Base-by-base conservation (phyloP, 1,284 basidiomycete genomes). In the Tylopilus sp. region DNA sequence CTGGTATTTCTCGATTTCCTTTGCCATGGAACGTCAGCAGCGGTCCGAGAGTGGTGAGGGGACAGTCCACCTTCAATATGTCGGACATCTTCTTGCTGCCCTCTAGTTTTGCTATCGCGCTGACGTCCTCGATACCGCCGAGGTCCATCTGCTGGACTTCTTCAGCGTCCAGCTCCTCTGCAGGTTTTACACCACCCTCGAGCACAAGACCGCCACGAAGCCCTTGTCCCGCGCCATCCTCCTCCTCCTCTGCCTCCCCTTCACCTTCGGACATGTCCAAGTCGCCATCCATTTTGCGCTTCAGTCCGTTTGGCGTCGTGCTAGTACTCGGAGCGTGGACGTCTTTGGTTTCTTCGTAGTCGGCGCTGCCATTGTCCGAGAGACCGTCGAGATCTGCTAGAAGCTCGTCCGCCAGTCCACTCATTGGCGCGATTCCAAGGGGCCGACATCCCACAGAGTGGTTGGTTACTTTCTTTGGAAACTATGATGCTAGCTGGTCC, bases 101-200 rank as follows among this genome's bases (percentile, higher is more conserved):
- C 46, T 93, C 83, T n/a, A 99, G 75, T 66, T 89, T 92, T 4
- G 95, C 92, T 42, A 99, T 84, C 57, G 85, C 89, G 48, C 75
- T 73, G 15, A 98, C 90, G 67, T 95, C 91, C 59, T 87, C 86
- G 29, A 97, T 79, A 30, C 71, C 75, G 9, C 82, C 82, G 37
- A 99, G 72, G 61, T 98, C 91, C 85, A 97, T 94, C 58, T 83
- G 79, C 63, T 95, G 86, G 26, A 98, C 95, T 49, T 95, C 92
- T 55, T 94, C 93, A 33, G 78, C 84, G 65, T 97, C 92, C 37
- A 98, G 74, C 69, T 98, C 94, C 23, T 97, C 94, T 8, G 95
- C 90, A 8, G 96, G 96, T 56, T 82, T 83, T 3, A 96, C 76
- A 5, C 96, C 96, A 6, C 94, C 95, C 57, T 92, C 86, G 0